phyloP scores from a whole-genome alignment of 192 early-diverging fungal species.

The Podila horticola region DNA sequence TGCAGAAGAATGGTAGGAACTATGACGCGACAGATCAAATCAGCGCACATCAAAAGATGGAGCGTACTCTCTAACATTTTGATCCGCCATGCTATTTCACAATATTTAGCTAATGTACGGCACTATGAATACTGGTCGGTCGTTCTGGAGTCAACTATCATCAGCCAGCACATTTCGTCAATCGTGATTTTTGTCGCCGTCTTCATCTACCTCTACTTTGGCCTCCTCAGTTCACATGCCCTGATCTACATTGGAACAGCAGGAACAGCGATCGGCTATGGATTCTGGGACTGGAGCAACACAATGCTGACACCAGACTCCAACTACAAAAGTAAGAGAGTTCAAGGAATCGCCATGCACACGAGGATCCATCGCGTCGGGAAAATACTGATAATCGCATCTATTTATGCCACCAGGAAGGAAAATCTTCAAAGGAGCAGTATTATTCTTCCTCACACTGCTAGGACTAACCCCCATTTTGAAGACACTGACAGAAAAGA shows the following conservation, averaged over 20 bases:
- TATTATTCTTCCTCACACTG: conserved; percentile 79
- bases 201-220: conserved; percentile 79
- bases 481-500: conserved; percentile 90
- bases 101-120: conserved; percentile 77
- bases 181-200: conserved; percentile 90
- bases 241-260: conserved; percentile 68
- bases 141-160: conserved; percentile 76
- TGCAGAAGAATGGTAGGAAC: conserved; percentile 85
- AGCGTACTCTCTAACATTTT: background rate
- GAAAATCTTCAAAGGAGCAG: conserved; percentile 68
- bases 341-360: conserved; percentile 26
- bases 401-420: conserved; percentile 28
- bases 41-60: too few relatives aligned
- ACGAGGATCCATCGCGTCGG: background rate
- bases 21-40: too few relatives aligned
- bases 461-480: conserved; percentile 91
- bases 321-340: conserved; percentile 58
- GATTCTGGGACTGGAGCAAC: conserved; percentile 75
- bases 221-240: conserved; percentile 62
- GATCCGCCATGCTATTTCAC: background rate
- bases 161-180: conserved; percentile 88
- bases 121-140: conserved; percentile 86
- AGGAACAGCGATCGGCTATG: conserved; percentile 71
- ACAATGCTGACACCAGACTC: conserved; percentile 55
- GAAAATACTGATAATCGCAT: too few relatives aligned